A percentile compares a stretch with the other conserved stretches of the same genome.
phyloP scores from a whole-genome alignment of 108 stramenopile species.

The Pseudonitzschia delicatissima region DNA sequence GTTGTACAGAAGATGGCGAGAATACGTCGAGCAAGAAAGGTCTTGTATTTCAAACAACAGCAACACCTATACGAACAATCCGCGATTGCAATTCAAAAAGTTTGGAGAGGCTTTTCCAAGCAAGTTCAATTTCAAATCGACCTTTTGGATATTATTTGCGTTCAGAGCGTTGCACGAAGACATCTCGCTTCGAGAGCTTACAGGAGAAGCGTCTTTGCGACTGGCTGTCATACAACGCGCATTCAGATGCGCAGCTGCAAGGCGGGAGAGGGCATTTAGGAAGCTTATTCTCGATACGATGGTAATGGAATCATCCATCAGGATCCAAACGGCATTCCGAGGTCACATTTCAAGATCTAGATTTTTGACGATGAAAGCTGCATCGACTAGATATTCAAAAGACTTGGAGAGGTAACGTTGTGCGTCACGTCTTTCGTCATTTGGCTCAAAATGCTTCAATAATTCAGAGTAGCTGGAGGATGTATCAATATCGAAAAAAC shows the following conservation, averaged over 20 bases:
- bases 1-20: conserved; percentile 18
- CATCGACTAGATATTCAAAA: conserved; percentile 15
- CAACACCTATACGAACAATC: conserved; percentile 2
- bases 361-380: not conserved
- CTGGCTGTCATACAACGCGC: not conserved
- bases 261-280: not conserved
- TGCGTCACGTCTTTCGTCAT: not conserved
- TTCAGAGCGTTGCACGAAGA: conserved; percentile 37
- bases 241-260: conserved; percentile 13
- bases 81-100: conserved; percentile 33
- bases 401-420: conserved; percentile 1
- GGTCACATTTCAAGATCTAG: not conserved
- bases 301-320: conserved; percentile 2
- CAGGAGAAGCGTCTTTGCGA: not conserved
- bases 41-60: not conserved
- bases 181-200: conserved; percentile 23
- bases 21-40: conserved; percentile 6
- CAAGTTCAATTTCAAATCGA: conserved; percentile 25
- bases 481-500: not conserved
- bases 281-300: conserved; percentile 3
- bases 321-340: conserved; percentile 18
- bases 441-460: not conserved
- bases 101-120: conserved; percentile 25
- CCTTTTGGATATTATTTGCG: conserved; percentile 38
- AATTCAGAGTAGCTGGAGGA: conserved; percentile 7